Conservation (phyloP, 169 alveolate genomes). For the Cryptosporidium sp. region DNA sequence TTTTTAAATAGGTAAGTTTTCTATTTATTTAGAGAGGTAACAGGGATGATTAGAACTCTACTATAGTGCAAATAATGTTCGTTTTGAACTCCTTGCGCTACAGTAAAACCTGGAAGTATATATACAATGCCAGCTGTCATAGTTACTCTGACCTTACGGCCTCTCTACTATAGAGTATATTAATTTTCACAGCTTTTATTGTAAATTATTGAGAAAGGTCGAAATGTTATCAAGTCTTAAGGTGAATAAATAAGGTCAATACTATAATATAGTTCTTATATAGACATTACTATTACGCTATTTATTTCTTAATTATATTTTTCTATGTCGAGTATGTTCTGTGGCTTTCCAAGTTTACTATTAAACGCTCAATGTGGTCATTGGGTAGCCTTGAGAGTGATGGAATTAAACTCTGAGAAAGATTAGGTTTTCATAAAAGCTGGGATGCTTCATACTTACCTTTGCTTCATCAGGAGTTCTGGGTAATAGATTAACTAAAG, state of each 20-base stretch:
- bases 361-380: constrained; percentile 63
- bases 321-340: constrained; percentile 69
- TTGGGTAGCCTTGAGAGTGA: constrained; percentile 57
- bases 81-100: constrained; percentile 57
- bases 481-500: constrained; percentile 88
- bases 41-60: constrained; percentile 64
- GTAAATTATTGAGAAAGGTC: no score
- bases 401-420: constrained; percentile 52
- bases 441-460: constrained; percentile 30
- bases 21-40: not conserved
- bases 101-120: constrained; percentile 23
- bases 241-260: not conserved
- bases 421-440: not conserved
- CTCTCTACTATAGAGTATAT: not conserved
- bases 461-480: constrained; percentile 89
- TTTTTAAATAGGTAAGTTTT: constrained; percentile 13
- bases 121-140: constrained; percentile 74
- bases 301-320: not conserved
- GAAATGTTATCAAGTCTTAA: not conserved
- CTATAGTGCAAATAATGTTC: constrained; percentile 42
- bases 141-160: constrained; percentile 70
- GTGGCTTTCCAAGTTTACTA: constrained; percentile 61
- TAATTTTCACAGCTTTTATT: not conserved
- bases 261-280: not conserved
- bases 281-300: not conserved